Evolutionary conservation across 2,329 filamentous ascomycete genomes (phyloP), one percentile per base, ranked within the genome.

Genomic region (Xylaria sp.): DNA sequence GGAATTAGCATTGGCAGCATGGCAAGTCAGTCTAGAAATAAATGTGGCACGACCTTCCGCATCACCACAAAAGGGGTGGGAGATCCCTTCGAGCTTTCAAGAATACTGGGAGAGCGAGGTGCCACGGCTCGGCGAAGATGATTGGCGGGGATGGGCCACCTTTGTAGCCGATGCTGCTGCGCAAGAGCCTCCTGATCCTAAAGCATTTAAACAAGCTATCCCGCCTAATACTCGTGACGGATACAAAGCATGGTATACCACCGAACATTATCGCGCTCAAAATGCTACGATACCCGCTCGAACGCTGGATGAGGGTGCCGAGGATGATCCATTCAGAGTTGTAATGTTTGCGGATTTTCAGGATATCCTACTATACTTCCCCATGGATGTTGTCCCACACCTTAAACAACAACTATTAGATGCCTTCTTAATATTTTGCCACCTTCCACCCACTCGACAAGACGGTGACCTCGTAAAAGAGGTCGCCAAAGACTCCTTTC

Each of bases 31-130:
- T 0, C 80, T 98, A 0, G 95, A 98, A 76, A 84, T 91, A 62
- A 89, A 88, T 20, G 87, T 94, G 68, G 89, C 89, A 56, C 84
- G 84, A 2, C 89, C 92, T 2, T 61, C 74, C 3, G 65, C 76
- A 5, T 60, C 81, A 2, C 64, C 75, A n/a, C 56, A 75, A 50
- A 72, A 74, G 12, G 73, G 71, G n/a, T 56, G 73, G 10, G 72
- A 74, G 5, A 59, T 84, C 12, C 77, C 80, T 2, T 76, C 77
- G 64, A 69, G 71, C 0, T 92, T 97, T 70, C 83, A 87, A 57
- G 86, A 90, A 2, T 97, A 96, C 72, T 98, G 96, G 96, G 94
- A 97, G 68, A 92, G 90, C 66, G 95, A 98, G 76, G 85, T 89
- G 0, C 84, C 92, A 0, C 88, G 95, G 6, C 87, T 97, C 63